Conservation (phyloP, 768 basidiomycete genomes). For the Tylopilus sp. region DNA sequence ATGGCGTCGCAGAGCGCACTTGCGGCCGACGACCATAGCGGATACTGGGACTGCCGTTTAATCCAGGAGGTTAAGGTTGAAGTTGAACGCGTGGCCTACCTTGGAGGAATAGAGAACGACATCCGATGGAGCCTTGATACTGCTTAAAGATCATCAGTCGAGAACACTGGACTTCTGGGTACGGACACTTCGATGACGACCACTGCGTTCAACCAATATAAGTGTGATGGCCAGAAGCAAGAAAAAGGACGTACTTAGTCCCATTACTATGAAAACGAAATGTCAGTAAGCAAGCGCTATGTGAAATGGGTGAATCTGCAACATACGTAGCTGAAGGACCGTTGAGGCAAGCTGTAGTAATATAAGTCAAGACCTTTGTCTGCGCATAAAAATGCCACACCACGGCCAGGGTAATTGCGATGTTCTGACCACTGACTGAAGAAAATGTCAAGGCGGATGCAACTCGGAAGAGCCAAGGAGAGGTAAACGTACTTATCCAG, state of each 20-base stretch:
- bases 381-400: conserved; percentile 3
- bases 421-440: conserved; percentile 11
- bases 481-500: conserved; percentile 19
- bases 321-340: conserved; percentile 11
- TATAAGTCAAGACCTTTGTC: background rate
- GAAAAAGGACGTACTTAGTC: conserved; percentile 2
- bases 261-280: conserved; percentile 4
- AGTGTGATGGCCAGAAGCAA: background rate
- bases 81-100: background rate
- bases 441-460: background rate
- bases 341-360: conserved; percentile 1
- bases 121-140: conserved; percentile 2
- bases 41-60: background rate
- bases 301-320: background rate
- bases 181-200: conserved; percentile 1
- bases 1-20: conserved; percentile 7
- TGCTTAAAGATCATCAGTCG: background rate
- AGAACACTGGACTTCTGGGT: background rate
- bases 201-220: background rate
- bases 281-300: background rate
- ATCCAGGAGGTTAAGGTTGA: background rate
- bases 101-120: background rate
- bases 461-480: no score
- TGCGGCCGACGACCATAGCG: background rate
- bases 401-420: conserved; percentile 10